Evolutionary conservation across 345 rosid genomes (phyloP).

Genomic region (Cardamine occulta): DNA sequence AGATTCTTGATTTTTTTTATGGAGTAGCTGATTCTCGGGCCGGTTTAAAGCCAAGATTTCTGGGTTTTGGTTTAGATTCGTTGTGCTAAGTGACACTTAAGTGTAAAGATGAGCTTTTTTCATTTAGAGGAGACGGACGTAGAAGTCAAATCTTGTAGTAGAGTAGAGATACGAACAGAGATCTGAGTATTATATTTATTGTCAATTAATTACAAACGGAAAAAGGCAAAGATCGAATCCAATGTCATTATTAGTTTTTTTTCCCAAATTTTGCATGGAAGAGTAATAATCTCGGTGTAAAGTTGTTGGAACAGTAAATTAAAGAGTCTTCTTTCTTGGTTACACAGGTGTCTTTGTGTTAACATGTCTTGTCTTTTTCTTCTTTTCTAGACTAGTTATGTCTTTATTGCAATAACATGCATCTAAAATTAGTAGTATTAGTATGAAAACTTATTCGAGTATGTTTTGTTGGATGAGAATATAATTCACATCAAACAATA

Average conservation of each 20-base stretch:
- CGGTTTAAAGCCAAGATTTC: conserved; percentile 12
- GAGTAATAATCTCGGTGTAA: conserved; percentile 21
- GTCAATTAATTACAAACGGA: not conserved
- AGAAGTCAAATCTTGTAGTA: conserved; percentile 33
- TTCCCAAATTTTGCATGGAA: conserved; percentile 7
- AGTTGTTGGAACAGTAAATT: conserved; percentile 26
- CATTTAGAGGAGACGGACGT: not conserved
- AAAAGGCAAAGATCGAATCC: conserved; percentile 25
- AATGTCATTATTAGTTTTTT: conserved; percentile 31
- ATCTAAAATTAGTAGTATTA: not conserved
- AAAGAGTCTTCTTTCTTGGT: not conserved
- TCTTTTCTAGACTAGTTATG: not conserved
- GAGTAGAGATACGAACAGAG: conserved; percentile 25
- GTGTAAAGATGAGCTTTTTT: conserved; percentile 38
- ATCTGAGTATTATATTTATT: conserved; percentile 24
- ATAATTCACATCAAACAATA: not conserved
- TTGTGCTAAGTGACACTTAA: conserved; percentile 32
- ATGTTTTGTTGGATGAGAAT: not conserved
- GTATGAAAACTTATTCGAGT: not conserved
- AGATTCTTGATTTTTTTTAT: not conserved
- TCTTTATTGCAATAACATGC: conserved; percentile 1
- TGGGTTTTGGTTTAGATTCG: conserved; percentile 17
- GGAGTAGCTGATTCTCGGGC: not conserved
- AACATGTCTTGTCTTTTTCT: conserved; percentile 28
- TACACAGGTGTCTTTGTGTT: conserved; percentile 8